Evolutionary conservation across 352 stramenopile genomes (phyloP), one percentile per base, ranked within the genome.

Genomic region (Blastocystis sp.): DNA sequence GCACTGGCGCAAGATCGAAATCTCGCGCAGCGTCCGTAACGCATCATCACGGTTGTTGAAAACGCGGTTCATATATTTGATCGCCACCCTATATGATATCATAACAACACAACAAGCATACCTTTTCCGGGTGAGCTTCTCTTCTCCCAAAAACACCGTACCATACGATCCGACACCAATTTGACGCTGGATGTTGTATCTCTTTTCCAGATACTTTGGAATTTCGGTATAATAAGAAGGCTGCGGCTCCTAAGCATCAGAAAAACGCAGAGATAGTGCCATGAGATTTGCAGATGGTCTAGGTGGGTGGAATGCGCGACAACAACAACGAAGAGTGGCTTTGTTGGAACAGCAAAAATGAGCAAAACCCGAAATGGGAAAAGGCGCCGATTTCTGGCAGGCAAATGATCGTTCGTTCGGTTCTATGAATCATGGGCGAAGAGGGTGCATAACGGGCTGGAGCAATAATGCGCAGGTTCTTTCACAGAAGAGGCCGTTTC

Each of bases 1-100:
- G 21, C 78, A 88, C 53, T 88, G 78, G 14, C 78, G 78, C 67
- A 88, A 62, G 40, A 88, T 88, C 0, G 78, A 88, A 23, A 88
- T 88, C 43, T 88, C 78, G 2, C 78, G 78, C n/a, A 88, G 43
- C 21, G 78, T 62, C 76, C 78, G 34, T 62, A 61, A 23, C 5
- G 78, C 64, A 88, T 88, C 78, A 59, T 84, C 74, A 4, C 56
- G 38, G n/a, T 38, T 67, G 48, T 62, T 69, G 61, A 84, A 84
- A 21, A 84, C 60, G 56, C 66, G 52, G n/a, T 67, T 53, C 74
- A 84, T 84, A 28, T 84, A 84, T 17, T 84, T 84, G 74, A 84
- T 84, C 11, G 74, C 74, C 10, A 84, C 74, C 53, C 74, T 84
- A 67, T 10, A 34, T 23, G 17, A n/a, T 38, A 59, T 53, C 10